Evolutionary conservation across 768 basidiomycete species (phyloP).

Genomic region (Psilocybe tampanensis): DNA sequence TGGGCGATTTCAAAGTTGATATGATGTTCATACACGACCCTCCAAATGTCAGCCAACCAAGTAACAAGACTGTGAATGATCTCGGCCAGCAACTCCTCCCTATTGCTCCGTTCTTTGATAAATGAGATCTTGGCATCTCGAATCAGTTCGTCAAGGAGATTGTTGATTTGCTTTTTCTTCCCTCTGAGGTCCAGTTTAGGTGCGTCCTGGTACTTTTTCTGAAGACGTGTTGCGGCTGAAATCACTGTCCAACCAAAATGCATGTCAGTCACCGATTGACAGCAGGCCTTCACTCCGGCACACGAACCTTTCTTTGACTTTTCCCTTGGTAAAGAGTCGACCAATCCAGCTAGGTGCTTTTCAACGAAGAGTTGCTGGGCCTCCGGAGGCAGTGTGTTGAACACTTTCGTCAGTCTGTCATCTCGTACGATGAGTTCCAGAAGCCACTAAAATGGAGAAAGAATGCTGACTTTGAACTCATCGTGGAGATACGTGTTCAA

Average conservation of each 20-base stretch:
- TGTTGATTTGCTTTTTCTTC: conserved; percentile 57
- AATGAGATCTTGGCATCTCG: conserved; percentile 55
- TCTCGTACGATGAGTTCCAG: background rate
- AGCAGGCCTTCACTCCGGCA: background rate
- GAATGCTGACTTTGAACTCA: conserved; percentile 7
- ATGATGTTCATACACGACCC: conserved; percentile 57
- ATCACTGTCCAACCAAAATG: conserved; percentile 27
- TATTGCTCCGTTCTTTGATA: conserved; percentile 54
- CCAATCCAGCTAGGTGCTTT: conserved; percentile 49
- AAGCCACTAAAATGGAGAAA: no score
- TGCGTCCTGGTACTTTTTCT: conserved; percentile 36
- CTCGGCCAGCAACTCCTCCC: conserved; percentile 58
- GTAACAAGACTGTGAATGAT: conserved; percentile 51
- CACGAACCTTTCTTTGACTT: conserved; percentile 37
- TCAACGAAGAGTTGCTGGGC: conserved; percentile 51
- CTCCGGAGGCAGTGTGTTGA: conserved; percentile 54
- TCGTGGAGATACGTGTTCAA: background rate
- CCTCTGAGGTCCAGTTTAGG: conserved; percentile 53
- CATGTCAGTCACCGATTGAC: background rate
- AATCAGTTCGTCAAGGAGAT: conserved; percentile 52
- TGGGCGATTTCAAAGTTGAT: conserved; percentile 56
- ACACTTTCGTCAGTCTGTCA: conserved; percentile 48
- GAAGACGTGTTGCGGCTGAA: conserved; percentile 41
- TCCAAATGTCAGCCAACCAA: conserved; percentile 73
- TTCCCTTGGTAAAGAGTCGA: conserved; percentile 44